Percentiles rank a stretch among this genome's conserved stretches.
phyloP scores from a whole-genome alignment of 2,329 filamentous ascomycete species.

The Aspergillus sp. region DNA sequence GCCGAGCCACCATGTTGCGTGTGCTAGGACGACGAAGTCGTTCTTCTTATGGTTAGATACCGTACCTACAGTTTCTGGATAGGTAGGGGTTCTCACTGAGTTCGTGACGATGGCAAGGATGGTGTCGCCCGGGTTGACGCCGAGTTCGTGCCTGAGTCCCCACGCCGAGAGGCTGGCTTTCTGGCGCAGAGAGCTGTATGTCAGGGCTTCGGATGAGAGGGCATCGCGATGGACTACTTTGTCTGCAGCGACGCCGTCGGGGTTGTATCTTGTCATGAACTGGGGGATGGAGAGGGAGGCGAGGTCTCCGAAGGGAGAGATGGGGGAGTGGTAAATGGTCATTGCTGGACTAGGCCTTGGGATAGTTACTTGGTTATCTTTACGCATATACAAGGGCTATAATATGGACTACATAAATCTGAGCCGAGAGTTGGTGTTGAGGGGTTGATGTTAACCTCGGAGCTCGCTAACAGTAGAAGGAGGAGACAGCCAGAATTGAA shows the following conservation, averaged over 20 bases:
- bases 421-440: no score
- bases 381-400: no score
- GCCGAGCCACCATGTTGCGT: conserved; percentile 28
- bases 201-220: conserved; percentile 23
- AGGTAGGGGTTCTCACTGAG: conserved; percentile 11
- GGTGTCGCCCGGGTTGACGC: conserved; percentile 20
- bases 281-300: conserved; percentile 21
- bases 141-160: conserved; percentile 20
- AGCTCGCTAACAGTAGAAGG: no score
- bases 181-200: conserved; percentile 26
- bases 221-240: conserved; percentile 27
- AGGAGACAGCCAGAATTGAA: no score
- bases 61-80: no score
- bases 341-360: no score
- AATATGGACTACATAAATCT: no score
- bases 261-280: conserved; percentile 27
- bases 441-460: no score
- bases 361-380: no score
- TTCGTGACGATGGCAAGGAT: conserved; percentile 26
- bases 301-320: conserved; percentile 11
- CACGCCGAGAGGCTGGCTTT: conserved; percentile 23
- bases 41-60: conserved; percentile 4
- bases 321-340: conserved; percentile 1
- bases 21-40: conserved; percentile 26
- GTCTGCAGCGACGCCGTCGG: conserved; percentile 20